Conservation (phyloP, 306 rosid genomes). For the Acacia melanoxylon region DNA sequence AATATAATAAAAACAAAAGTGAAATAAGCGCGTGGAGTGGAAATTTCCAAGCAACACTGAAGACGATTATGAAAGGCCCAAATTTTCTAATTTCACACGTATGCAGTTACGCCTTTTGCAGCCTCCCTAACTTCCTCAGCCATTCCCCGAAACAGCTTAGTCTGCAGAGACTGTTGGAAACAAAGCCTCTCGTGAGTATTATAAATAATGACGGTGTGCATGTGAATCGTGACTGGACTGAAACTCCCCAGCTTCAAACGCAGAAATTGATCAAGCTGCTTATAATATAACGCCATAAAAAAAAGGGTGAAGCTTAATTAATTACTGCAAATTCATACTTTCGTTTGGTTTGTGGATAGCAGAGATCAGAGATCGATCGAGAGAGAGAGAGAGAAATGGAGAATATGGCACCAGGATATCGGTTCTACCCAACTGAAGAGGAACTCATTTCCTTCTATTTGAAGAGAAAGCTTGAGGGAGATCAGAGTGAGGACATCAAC, state of each 20-base stretch:
- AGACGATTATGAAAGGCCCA: background rate
- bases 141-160: slow-evolving; percentile 29
- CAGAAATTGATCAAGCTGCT: background rate
- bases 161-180: background rate
- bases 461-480: slow-evolving; percentile 61
- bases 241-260: background rate
- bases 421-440: slow-evolving; percentile 89
- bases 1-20: background rate
- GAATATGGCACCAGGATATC: slow-evolving; percentile 68
- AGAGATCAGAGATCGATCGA: background rate
- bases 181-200: background rate
- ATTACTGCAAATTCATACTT: background rate
- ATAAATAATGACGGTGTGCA: background rate
- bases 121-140: slow-evolving; percentile 35
- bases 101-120: slow-evolving; percentile 1
- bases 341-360: background rate
- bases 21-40: slow-evolving; percentile 41
- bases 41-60: slow-evolving; percentile 31
- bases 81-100: slow-evolving; percentile 35
- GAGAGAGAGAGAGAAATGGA: slow-evolving; percentile 33
- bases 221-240: background rate
- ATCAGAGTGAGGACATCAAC: slow-evolving; percentile 39
- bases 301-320: background rate
- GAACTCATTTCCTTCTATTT: slow-evolving; percentile 74
- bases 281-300: too few relatives aligned